A percentile compares a stretch with the other conserved stretches of the same genome.
Conservation (phyloP, 306 rosid species). For the Vicia faba region DNA sequence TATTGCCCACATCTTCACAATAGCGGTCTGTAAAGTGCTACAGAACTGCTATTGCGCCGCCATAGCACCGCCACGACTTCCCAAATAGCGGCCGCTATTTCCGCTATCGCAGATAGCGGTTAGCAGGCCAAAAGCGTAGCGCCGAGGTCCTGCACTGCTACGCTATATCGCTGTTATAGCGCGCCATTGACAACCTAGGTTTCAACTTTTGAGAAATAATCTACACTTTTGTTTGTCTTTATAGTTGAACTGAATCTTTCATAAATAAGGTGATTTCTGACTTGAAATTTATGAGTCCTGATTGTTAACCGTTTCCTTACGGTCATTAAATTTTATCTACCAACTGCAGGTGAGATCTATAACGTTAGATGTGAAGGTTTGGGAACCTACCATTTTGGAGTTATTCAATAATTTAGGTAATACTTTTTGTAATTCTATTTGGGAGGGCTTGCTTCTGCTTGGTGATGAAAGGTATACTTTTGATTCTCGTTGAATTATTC, state of each 20-base stretch:
- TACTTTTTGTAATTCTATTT: constrained; percentile 79
- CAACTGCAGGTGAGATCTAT: constrained; percentile 92
- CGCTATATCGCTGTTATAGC: too few relatives aligned
- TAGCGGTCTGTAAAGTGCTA: too few relatives aligned
- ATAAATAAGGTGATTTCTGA: constrained; percentile 15
- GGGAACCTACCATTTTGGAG: constrained; percentile 88
- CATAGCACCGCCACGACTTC: too few relatives aligned
- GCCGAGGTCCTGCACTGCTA: too few relatives aligned
- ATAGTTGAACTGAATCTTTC: constrained; percentile 6
- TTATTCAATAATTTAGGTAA: constrained; percentile 86
- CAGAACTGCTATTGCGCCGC: too few relatives aligned
- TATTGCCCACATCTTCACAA: too few relatives aligned
- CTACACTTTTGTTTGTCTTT: constrained; percentile 13
- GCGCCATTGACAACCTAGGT: too few relatives aligned
- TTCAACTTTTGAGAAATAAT: constrained; percentile 17
- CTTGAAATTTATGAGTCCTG: neutral
- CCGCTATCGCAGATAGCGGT: too few relatives aligned
- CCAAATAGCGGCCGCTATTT: too few relatives aligned
- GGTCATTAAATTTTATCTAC: constrained; percentile 35
- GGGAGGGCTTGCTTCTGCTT: constrained; percentile 80
- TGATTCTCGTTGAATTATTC: constrained; percentile 18
- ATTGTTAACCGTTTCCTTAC: constrained; percentile 21
- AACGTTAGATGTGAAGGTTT: constrained; percentile 83
- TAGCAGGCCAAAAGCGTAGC: too few relatives aligned
- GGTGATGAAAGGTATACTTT: constrained; percentile 58